phyloP scores from a whole-genome alignment of 495 filamentous ascomycete genomes.

The Copromyces sp. region DNA sequence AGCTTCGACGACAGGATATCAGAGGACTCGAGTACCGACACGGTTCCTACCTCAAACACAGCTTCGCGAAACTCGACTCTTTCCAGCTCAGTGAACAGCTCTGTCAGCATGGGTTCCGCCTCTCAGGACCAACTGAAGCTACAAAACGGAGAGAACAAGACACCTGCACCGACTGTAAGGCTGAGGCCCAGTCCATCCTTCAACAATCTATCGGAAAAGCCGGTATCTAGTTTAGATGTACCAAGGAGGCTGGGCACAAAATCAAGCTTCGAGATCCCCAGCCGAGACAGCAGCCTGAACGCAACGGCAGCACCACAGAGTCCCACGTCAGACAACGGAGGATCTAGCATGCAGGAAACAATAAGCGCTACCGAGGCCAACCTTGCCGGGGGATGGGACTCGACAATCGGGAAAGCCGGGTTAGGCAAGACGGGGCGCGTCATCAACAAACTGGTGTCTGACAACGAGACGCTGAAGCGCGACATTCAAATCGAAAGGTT shows the following conservation, averaged over 20 bases:
- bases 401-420: constrained; percentile 66
- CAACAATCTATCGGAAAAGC: constrained; percentile 6
- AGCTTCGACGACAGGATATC: constrained; percentile 29
- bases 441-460: constrained; percentile 79
- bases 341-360: constrained; percentile 4
- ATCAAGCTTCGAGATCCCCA: constrained; percentile 18
- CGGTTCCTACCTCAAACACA: constrained; percentile 21
- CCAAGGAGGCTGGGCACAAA: constrained; percentile 1
- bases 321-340: constrained; percentile 1
- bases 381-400: constrained; percentile 46
- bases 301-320: constrained; percentile 8
- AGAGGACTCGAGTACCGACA: constrained; percentile 22
- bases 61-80: constrained; percentile 33
- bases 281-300: constrained; percentile 19
- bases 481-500: constrained; percentile 67
- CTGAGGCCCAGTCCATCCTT: constrained; percentile 21
- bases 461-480: constrained; percentile 75
- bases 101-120: constrained; percentile 26
- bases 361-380: constrained; percentile 11
- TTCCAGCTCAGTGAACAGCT: constrained; percentile 39
- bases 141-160: constrained; percentile 11
- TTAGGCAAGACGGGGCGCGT: constrained; percentile 88
- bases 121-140: constrained; percentile 24
- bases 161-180: constrained; percentile 12
- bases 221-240: constrained; percentile 3